phyloP scores from a whole-genome alignment of 306 rosid genomes.

The Delonix regia region DNA sequence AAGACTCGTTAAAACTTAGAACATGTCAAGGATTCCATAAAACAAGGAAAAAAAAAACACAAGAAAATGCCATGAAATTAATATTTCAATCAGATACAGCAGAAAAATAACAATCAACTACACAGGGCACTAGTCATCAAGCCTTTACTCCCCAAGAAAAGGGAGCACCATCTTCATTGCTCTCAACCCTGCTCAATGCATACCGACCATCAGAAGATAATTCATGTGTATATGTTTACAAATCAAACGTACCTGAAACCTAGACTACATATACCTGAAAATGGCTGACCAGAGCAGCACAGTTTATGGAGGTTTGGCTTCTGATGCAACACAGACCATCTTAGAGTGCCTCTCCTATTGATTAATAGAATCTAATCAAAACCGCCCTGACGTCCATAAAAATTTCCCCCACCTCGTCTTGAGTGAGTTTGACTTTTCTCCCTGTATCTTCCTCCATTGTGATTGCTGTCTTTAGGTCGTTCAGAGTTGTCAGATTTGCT shows the following conservation, averaged over 20 bases:
- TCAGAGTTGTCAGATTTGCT: constrained; percentile 48
- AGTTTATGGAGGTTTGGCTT: constrained; percentile 15
- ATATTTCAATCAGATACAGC: constrained; percentile 49
- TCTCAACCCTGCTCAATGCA: constrained; percentile 38
- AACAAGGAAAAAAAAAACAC: constrained; percentile 40
- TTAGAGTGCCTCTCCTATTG: constrained; percentile 24
- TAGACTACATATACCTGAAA: constrained; percentile 37
- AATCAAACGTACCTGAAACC: constrained; percentile 23
- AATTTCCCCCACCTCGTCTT: constrained; percentile 79
- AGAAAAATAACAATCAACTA: constrained; percentile 47
- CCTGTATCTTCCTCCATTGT: constrained; percentile 60
- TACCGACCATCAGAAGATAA: constrained; percentile 40
- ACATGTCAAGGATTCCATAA: constrained; percentile 29
- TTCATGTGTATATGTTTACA: constrained; percentile 23
- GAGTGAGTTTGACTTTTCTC: constrained; percentile 76
- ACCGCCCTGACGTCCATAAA: constrained; percentile 54
- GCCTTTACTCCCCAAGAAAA: constrained; percentile 39
- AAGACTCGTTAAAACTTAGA: constrained; percentile 40
- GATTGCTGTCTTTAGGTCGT: constrained; percentile 60
- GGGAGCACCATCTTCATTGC: constrained; percentile 36
- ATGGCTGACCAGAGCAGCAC: constrained; percentile 24
- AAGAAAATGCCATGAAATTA: constrained; percentile 57
- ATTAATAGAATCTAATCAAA: constrained; percentile 53
- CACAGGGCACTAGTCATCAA: constrained; percentile 40
- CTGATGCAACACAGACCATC: constrained; percentile 30